Percentiles rank a stretch among this genome's conserved stretches.
These are phyloP conservation scores for Globisporangium spinosum DNA, from an alignment of 352 stramenopile genomes.

Conservation along the genomic window DNA sequence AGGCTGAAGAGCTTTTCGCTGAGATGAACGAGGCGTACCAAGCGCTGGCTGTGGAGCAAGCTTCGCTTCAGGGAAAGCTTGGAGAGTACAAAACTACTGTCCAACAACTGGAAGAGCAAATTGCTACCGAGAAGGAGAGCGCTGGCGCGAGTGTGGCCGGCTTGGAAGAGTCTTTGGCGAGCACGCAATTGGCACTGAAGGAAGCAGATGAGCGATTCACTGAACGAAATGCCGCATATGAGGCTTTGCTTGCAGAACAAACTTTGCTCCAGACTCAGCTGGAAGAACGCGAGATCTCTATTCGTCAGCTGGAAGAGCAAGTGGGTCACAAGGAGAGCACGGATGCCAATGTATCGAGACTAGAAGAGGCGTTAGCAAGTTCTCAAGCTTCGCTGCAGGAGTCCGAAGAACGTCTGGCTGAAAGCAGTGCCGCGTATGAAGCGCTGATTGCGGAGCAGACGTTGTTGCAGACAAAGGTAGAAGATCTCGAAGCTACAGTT, in stretches of 20 bases:
- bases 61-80: conserved; percentile 1
- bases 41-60: background rate
- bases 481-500: background rate
- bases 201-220: background rate
- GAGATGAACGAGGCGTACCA: conserved; percentile 1
- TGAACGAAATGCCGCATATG: background rate
- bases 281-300: background rate
- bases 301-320: conserved; percentile 9
- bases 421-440: background rate
- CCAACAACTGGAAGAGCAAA: conserved; percentile 7
- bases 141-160: background rate
- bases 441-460: background rate
- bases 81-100: conserved; percentile 1
- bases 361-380: background rate
- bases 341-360: background rate
- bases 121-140: conserved; percentile 7
- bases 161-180: background rate
- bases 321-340: background rate
- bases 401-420: background rate
- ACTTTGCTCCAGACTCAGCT: background rate
- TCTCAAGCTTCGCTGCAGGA: background rate
- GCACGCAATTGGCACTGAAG: background rate
- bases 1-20: background rate
- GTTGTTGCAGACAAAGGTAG: background rate
- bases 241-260: background rate